Evolutionary conservation across 257 asterid species (phyloP).

Genomic region (Primulina eburnea): DNA sequence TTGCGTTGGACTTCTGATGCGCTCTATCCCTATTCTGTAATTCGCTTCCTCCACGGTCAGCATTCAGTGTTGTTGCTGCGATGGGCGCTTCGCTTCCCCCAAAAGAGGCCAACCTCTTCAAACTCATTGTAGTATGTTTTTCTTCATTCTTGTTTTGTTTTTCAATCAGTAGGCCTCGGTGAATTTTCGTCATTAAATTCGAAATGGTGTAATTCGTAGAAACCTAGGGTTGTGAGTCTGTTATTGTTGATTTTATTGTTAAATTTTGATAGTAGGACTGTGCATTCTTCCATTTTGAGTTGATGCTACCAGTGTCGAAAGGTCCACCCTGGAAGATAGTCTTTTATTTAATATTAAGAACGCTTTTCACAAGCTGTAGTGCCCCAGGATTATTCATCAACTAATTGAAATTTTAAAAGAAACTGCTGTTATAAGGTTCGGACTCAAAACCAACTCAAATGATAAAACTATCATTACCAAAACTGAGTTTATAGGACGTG

Average conservation of each 20-base stretch:
- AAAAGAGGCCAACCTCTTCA: slow-evolving; percentile 19
- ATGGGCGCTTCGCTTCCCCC: slow-evolving; percentile 22
- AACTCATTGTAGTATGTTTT: slow-evolving; percentile 15
- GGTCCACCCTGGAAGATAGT: neutral
- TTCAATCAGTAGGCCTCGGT: neutral
- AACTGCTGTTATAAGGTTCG: no score
- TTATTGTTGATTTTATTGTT: neutral
- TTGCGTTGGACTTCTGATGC: neutral
- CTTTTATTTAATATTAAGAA: no score
- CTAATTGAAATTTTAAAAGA: neutral
- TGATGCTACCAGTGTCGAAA: neutral
- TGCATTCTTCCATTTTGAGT: neutral
- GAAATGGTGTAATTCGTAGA: neutral
- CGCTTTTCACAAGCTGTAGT: neutral
- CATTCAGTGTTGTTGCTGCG: neutral
- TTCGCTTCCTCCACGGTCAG: neutral
- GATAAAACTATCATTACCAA: no score
- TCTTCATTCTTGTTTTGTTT: neutral
- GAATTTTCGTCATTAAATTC: neutral
- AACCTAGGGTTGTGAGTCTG: neutral
- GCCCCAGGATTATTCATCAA: neutral
- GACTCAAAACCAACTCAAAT: no score
- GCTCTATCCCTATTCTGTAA: neutral
- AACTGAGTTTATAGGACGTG: no score
- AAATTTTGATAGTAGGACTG: neutral